Base-by-base conservation (phyloP, 192 early-diverging fungal genomes). In the Coemansia sp. region DNA sequence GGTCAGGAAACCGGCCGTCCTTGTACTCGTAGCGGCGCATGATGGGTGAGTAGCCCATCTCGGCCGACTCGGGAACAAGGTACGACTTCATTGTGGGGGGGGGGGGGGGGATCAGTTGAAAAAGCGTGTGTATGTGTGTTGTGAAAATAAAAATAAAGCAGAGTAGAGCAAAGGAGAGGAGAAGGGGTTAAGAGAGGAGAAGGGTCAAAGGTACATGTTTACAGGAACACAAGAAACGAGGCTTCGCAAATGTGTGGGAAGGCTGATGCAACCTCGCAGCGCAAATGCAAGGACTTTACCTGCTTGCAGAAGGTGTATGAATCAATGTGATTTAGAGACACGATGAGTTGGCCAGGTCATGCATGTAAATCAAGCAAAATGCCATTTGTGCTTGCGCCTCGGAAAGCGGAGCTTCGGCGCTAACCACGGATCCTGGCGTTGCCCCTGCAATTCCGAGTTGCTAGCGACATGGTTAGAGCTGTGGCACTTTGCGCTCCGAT, bases 31-130 rank as follows among this genome's bases (percentile, higher is more conserved):
- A 28, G 53, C 59, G 38, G 5, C 69, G 61, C 44, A 72, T 60
- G 19, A 72, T 65, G 5, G 58, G 53, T 10, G 69, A 72, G 58
- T 72, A 72, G 22, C 69, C 69, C 15, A 57, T 57, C 53, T 72
- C 53, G 24, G 61, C 61, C 0, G 69, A 57, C 45, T 49, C 53
- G 27, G 69, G 69, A 41, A 72, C 61, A 18, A 57, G 28, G 18
- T 62, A 54, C 24, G 63, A 60, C 44, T 59, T 67, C 64, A 59
- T 59, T 9, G 22, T 47, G 19, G 14, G 17, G 8, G 5, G 7
- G 44, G 9, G 22, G 5, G 7, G 24, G 5, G 26, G 15, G 2
- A 7, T 42, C n/a, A n/a, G 33, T 22, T 28, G 23, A 14, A 9
- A 44, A n/a, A 9, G 32, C 6, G 11, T 44, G 30, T 5, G 23